Percentiles rank a stretch among this genome's conserved stretches.
These are phyloP conservation scores for Serendipita indica DNA, from an alignment of 768 basidiomycete species.

Conservation along the genomic window DNA sequence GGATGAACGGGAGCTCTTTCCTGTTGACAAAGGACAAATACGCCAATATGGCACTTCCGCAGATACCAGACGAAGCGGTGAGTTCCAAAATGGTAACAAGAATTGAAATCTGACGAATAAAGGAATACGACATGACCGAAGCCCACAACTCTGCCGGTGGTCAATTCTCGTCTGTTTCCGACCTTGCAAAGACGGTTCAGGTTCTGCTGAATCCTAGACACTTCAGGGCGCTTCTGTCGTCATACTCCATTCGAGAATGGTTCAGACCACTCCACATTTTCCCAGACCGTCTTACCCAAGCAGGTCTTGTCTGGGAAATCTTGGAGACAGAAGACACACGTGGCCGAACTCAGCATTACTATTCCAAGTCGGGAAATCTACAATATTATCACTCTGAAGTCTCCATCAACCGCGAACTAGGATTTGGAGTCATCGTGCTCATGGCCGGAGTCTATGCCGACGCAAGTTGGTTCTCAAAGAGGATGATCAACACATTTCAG, in stretches of 20 bases:
- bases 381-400: neutral
- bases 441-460: neutral
- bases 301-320: neutral
- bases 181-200: neutral
- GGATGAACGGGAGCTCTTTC: constrained; percentile 32
- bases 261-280: neutral
- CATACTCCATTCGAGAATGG: neutral
- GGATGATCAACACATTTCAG: neutral
- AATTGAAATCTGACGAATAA: neutral
- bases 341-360: neutral
- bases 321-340: neutral
- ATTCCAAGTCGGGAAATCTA: neutral
- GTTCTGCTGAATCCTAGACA: neutral
- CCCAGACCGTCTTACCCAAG: neutral
- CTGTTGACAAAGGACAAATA: constrained; percentile 24
- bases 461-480: neutral
- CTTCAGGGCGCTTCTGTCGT: neutral
- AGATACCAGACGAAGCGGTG: neutral
- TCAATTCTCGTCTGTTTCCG: neutral
- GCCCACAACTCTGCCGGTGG: neutral
- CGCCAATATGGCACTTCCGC: constrained; percentile 26
- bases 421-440: neutral
- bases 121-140: neutral
- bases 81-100: neutral
- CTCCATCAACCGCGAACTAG: neutral